Percentiles rank a stretch among this genome's conserved stretches.
phyloP scores from a whole-genome alignment of 805 yeast species.

The Suhomyces canberraensis region DNA sequence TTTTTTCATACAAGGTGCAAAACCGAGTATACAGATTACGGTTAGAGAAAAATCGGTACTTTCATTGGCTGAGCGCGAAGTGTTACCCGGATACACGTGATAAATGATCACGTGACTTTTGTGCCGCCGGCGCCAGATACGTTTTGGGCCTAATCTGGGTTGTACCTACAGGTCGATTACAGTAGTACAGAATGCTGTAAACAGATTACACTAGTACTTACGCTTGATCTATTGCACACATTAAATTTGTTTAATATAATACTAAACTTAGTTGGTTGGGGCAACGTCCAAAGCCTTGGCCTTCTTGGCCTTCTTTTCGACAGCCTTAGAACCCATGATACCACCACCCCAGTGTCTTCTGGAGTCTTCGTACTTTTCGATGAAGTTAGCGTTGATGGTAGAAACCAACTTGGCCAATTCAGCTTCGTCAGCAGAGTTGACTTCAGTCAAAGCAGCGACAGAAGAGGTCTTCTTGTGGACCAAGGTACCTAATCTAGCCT shows the following conservation, averaged over 20 bases:
- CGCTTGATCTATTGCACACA: not conserved
- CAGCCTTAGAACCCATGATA: constrained; percentile 92
- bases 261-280: constrained; percentile 10
- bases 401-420: constrained; percentile 90
- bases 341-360: constrained; percentile 99
- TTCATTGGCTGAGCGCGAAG: constrained; percentile 21
- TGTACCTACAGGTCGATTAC: no score
- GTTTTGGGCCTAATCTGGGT: no score
- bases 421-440: constrained; percentile 90
- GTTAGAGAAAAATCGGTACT: constrained; percentile 24
- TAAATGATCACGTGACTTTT: no score
- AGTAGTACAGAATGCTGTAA: no score
- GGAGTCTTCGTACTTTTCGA: constrained; percentile 89
- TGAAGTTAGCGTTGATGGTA: constrained; percentile 89
- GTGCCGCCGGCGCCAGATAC: no score
- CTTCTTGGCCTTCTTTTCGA: constrained; percentile 76
- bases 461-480: constrained; percentile 98
- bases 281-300: constrained; percentile 52
- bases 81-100: constrained; percentile 6
- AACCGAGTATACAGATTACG: constrained; percentile 5
- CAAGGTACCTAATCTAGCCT: constrained; percentile 96
- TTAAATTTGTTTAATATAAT: not conserved
- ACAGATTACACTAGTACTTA: no score
- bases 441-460: constrained; percentile 96
- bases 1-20: constrained; percentile 8